Conservation (phyloP, 2,329 filamentous ascomycete genomes). For the Sporothrix humicola region DNA sequence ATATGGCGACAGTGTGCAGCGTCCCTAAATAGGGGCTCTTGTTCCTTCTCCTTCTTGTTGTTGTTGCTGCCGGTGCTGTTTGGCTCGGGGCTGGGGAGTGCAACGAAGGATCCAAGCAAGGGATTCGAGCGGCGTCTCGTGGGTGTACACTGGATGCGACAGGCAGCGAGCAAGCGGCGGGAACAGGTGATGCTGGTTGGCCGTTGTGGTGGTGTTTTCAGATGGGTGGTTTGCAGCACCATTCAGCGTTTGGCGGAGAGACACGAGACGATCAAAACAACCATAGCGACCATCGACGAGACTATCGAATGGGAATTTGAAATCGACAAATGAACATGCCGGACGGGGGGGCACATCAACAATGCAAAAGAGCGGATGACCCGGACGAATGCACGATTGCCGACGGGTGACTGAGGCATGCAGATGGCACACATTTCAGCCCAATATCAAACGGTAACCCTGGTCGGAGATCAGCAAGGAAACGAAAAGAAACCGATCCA, state of each 20-base stretch:
- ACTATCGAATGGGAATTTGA: not conserved
- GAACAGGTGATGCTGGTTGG: not conserved
- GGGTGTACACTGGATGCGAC: not conserved
- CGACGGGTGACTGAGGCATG: not conserved
- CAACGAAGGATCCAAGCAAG: not conserved
- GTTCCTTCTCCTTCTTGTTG: too few relatives aligned
- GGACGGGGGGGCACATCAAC: not conserved
- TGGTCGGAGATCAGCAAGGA: not conserved
- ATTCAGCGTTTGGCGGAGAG: not conserved
- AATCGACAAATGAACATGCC: not conserved
- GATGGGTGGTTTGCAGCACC: not conserved
- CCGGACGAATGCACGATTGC: constrained; percentile 16
- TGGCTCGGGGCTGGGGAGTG: not conserved
- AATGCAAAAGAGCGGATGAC: not conserved
- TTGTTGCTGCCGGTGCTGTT: not conserved
- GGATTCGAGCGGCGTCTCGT: not conserved
- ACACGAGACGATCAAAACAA: not conserved
- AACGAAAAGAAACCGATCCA: too few relatives aligned
- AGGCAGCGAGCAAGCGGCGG: not conserved
- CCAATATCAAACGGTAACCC: not conserved
- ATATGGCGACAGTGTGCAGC: constrained; percentile 37
- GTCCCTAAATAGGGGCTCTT: constrained; percentile 29
- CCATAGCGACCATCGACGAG: not conserved
- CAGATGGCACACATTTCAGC: not conserved
- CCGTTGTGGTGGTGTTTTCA: not conserved